Evolutionary conservation across 2,329 filamentous ascomycete genomes (phyloP), one percentile per base, ranked within the genome.

Genomic region (Venturia pyrina): DNA sequence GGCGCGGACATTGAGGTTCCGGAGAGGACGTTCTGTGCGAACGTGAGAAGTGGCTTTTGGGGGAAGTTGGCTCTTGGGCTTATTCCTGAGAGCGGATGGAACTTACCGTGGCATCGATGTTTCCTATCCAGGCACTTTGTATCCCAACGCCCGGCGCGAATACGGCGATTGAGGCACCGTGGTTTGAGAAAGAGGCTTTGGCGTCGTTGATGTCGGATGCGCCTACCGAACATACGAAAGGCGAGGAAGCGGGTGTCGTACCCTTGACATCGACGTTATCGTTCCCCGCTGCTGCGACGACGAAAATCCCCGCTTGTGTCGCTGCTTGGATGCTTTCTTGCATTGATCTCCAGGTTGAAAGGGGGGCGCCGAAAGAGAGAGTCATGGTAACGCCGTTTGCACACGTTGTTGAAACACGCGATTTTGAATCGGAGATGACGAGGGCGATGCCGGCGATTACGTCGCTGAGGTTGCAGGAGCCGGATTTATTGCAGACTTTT

Each of bases 91-190:
- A 59, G 32, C 1, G 13, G n/a, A 19, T 17, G 5, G 28, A 59
- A 37, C 53, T 0, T 37, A 59, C 53, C 2, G 17, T 8, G 1
- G 53, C 53, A 59, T 59, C 53, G 24, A 28, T 41, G 15, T 66
- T 70, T 70, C 79, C 72, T 60, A 71, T 70, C 75, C 74, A 86
- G 62, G 85, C 80, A 69, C 80, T 83, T 0, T 79, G 75, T 44
- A 79, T 74, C 28, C 73, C 71, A 21, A 77, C 76, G 66, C 77
- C 77, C 46, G 77, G 76, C 11, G 74, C 77, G 64, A 76, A 76
- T 41, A 77, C 70, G 63, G 78, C 75, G 56, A 79, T 74, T 17
- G 71, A 65, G 32, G 72, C 62, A 48, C 77, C 77, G 65, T 70
- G 78, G 72, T 79, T 79, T 65, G 72, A 74, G 72, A 77, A 79